Base-by-base conservation (phyloP, 176 grass and related monocot genomes). In the Tillandsia fasciculata region DNA sequence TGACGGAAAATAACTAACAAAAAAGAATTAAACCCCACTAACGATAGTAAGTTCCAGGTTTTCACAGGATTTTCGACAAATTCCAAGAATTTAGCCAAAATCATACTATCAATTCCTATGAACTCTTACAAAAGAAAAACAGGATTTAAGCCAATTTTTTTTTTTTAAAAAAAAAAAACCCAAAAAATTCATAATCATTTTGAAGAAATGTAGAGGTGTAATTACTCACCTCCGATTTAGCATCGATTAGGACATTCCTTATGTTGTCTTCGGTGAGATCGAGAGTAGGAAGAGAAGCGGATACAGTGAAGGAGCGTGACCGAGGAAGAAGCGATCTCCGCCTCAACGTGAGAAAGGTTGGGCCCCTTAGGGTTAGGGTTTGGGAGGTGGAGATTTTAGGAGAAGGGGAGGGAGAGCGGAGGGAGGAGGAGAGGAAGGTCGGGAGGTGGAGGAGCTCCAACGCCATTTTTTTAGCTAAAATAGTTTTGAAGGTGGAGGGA, bases 211-310 rank as follows among this genome's bases (percentile, higher is more conserved):
- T 8, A 6, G 57, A 56, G 11, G n/a, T 0, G 12, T 10, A 9
- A 0, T 0, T 42, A 42, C 68, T 80, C 69, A 68, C 94, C 94
- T 92, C 89, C 0, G 80, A 74, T 83, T 83, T 92, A 18, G 89
- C 80, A 49, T 97, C 94, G 17, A 53, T 72, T 29, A 97, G 64
- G 66, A 80, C 86, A 65, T 72, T 74, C 66, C 76, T 76, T 64
- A 97, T 80, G 76, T 93, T 97, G 28, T 93, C 94, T 79, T 97
- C 89, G 3, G 79, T 97, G 14, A 97, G 81, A 86, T 97, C 94
- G 71, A 97, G 89, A 63, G 77, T 83, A 63, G 82, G 70, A n/a
- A 84, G 73, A 67, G 88, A 76, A 64, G 71, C 24, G n/a, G 75
- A 63, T 17, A 77, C 50, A 11, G 65, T 49, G 10, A 64, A 57